Base-by-base conservation (phyloP, 768 basidiomycete genomes). In the Xerocomus spinulosus region DNA sequence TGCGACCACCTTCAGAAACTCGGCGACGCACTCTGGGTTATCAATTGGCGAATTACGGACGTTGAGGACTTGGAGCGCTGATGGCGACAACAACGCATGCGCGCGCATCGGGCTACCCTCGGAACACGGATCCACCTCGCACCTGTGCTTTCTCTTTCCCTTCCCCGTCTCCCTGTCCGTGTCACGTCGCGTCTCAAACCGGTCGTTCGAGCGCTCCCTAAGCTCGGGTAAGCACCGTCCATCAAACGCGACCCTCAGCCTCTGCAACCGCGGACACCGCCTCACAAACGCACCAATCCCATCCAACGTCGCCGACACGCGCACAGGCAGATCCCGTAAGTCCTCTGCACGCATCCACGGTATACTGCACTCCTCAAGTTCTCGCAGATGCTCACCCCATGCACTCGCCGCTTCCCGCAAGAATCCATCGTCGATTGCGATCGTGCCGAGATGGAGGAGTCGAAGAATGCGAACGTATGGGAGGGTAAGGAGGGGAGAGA, bases 341-440 rank as follows among this genome's bases (percentile, higher is more conserved):
- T 57, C 60, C 0, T 61, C 52, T 10, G 51, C 40, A 8, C 55
- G 47, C 7, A 49, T 44, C 64, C 66, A 66, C n/a, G 63, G 58
- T 34, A 66, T 51, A 21, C 64, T 59, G 14, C 56, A 57, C 37
- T 67, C 56, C 28, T 57, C 53, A 1, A 66, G 46, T n/a, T 60
- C 62, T 17, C 60, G 60, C 15, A 66, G 47, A 30, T 57, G 52
- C 3, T 40, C 21, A 10, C 57, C 54, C 65, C 65, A 66, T 1
- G 64, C 66, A 12, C 35, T 45, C 17, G 58, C 66, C 1, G 59
- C 66, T 9, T 57, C 51, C 8, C 43, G 51, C 32, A 66, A 29
- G 44, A 66, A 66, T 2, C 35, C 51, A 25, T 66, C 61, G 23
- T 66, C 57, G 13, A 68, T 49, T 26, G 60, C 54, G 15, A 68